Evolutionary conservation across 129 eudicot genomes (phyloP), one percentile per base, ranked within the genome.

Genomic region (Rutidosis leptorrhynchoides): DNA sequence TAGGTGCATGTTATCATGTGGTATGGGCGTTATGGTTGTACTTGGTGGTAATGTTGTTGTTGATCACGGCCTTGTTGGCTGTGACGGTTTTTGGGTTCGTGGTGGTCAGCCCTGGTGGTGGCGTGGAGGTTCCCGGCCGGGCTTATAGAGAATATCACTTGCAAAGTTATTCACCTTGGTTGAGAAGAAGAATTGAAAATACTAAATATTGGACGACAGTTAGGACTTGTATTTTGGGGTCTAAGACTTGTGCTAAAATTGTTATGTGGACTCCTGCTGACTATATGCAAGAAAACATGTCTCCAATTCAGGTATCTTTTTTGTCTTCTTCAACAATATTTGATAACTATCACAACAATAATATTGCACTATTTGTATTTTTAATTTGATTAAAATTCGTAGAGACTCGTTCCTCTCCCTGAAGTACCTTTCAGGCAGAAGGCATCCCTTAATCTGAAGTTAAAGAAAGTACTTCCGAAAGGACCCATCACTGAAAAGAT

Each of bases 11-110:
- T 56, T 89, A 80, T 58, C 79, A 89, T 56, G 93, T 84, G 2
- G 86, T 93, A 33, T 84, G 99, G 87, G 93, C 88, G 4, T 83
- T 94, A 5, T 89, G 93, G 89, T 42, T 86, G 53, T 94, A 89
- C 69, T 56, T 94, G 40, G 83, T 78, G 48, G 78, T 83, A 61
- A 94, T 94, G 97, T 55, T 89, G 67, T 54, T 94, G 46, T 78
- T 94, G 35, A 86, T 94, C 33, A 79, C 71, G 9, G 70, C 86
- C 16, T 68, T 94, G 42, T 60, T 89, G 75, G 88, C 67, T 1
- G 54, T 94, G 28, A 89, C 95, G 20, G 57, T 94, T 4, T 89
- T 94, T 27, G 99, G 95, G 57, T 94, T 89, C 45, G 93, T 86
- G 51, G 96, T 89, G 33, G 83, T 95, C 40, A 76, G 86, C 28